Conservation (phyloP, 257 asterid genomes). For the Solanum etuberosum region DNA sequence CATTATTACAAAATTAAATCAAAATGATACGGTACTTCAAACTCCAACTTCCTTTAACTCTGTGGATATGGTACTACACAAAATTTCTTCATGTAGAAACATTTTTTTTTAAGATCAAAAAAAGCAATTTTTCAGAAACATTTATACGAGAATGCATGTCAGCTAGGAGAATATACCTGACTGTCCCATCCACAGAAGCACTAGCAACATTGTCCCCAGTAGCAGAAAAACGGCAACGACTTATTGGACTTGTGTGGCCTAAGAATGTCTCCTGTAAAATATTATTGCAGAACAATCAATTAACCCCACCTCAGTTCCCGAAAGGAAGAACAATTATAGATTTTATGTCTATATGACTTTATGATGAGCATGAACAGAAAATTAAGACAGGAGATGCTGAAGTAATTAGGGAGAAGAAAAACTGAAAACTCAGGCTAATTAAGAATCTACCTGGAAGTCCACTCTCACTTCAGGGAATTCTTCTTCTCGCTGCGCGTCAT, state of each 20-base stretch:
- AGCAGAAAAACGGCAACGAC: constrained; percentile 86
- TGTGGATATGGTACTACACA: background rate
- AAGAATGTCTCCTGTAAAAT: constrained; percentile 71
- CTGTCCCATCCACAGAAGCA: constrained; percentile 95
- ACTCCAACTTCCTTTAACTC: background rate
- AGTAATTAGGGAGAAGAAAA: background rate
- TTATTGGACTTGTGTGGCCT: constrained; percentile 98
- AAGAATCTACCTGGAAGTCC: constrained; percentile 53
- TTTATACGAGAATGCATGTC: background rate
- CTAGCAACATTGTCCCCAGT: constrained; percentile 95
- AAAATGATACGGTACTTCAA: background rate
- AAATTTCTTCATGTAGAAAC: background rate
- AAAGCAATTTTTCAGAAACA: background rate
- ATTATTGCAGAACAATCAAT: constrained; percentile 3
- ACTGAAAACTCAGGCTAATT: background rate
- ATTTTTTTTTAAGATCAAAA: background rate
- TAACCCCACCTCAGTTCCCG: background rate
- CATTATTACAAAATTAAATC: background rate
- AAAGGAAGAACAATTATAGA: background rate
- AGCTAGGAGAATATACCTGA: constrained; percentile 33
- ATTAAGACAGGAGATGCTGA: background rate
- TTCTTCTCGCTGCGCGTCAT: constrained; percentile 44
- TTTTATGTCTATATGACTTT: background rate
- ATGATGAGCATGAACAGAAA: background rate
- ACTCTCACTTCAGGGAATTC: constrained; percentile 72